phyloP scores from a whole-genome alignment of 495 filamentous ascomycete species.

The Aspergillus taichungensis region DNA sequence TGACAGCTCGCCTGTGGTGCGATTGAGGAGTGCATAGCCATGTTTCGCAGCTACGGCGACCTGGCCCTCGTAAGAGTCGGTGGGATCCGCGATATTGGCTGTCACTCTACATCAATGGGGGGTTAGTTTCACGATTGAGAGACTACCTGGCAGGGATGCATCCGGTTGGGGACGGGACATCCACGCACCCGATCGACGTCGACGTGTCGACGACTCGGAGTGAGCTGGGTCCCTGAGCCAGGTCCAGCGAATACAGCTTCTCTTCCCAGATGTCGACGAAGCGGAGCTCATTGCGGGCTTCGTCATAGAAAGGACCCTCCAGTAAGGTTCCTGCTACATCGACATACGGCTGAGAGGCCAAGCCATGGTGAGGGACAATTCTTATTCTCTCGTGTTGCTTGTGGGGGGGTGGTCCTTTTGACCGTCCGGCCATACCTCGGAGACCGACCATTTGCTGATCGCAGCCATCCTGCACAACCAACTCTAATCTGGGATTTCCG shows the following conservation, averaged over 20 bases:
- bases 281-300: conserved; percentile 58
- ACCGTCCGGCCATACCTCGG: conserved; percentile 23
- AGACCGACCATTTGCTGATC: conserved; percentile 35
- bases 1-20: conserved; percentile 50
- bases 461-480: conserved; percentile 24
- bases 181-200: conserved; percentile 48
- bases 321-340: conserved; percentile 64
- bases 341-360: conserved; percentile 56
- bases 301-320: conserved; percentile 77
- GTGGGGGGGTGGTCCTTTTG: no score
- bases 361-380: conserved; percentile 3
- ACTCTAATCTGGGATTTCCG: neutral
- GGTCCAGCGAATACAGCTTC: conserved; percentile 63
- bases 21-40: conserved; percentile 69
- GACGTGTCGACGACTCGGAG: conserved; percentile 60
- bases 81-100: conserved; percentile 62
- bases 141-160: conserved; percentile 1
- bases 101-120: conserved; percentile 48
- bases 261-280: conserved; percentile 85
- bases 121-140: neutral
- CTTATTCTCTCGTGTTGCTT: neutral
- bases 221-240: conserved; percentile 54
- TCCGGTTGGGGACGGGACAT: conserved; percentile 9
- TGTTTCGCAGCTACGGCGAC: conserved; percentile 74
- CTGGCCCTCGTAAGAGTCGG: conserved; percentile 48